phyloP scores from a whole-genome alignment of 2,329 filamentous ascomycete genomes.

The Colletotrichum scovillei region DNA sequence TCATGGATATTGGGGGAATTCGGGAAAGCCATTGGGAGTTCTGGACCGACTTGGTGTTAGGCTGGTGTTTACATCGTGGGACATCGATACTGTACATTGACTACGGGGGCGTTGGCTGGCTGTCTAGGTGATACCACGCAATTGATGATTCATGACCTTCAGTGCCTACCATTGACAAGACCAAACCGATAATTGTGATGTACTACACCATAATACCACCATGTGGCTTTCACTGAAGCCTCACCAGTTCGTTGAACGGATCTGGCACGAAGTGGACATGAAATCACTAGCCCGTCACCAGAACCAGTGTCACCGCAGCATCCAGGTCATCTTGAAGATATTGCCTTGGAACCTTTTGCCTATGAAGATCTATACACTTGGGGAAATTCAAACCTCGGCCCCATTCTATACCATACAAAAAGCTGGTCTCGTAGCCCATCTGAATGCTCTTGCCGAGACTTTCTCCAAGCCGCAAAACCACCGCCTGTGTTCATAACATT shows the following conservation, averaged over 20 bases:
- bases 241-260: background rate
- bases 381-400: conserved; percentile 9
- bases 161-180: background rate
- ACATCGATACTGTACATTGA: background rate
- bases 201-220: too few species aligned
- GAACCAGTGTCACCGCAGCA: background rate
- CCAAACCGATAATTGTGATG: background rate
- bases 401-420: conserved; percentile 32
- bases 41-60: too few species aligned
- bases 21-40: too few species aligned
- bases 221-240: background rate
- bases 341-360: background rate
- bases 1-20: background rate
- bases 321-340: background rate
- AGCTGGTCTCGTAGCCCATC: conserved; percentile 9
- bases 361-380: conserved; percentile 26
- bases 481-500: conserved; percentile 16
- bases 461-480: conserved; percentile 29
- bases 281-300: background rate
- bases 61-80: background rate
- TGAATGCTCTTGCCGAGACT: conserved; percentile 8
- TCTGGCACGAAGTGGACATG: background rate
- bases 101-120: background rate
- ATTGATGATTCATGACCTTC: conserved; percentile 2
- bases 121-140: background rate